phyloP scores from a whole-genome alignment of 345 rosid species.

The Populus davidiana region DNA sequence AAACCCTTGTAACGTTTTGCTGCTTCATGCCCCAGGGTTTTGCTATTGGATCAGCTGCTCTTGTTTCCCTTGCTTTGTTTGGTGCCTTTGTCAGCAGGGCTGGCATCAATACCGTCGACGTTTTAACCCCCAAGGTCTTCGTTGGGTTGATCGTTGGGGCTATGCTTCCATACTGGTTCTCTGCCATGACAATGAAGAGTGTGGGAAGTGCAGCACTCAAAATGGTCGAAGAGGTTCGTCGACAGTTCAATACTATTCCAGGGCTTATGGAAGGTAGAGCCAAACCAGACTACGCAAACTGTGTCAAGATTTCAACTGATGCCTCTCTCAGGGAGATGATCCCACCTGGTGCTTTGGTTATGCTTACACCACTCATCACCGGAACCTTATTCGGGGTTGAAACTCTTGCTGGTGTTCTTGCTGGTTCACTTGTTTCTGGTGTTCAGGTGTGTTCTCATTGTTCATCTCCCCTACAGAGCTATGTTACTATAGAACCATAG shows the following conservation, averaged over 20 bases:
- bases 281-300: constrained; percentile 64
- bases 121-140: constrained; percentile 67
- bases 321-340: constrained; percentile 66
- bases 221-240: constrained; percentile 75
- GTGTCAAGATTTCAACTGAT: constrained; percentile 74
- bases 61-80: constrained; percentile 64
- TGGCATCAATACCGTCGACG: constrained; percentile 53
- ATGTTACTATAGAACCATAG: background rate
- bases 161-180: constrained; percentile 78
- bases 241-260: constrained; percentile 68
- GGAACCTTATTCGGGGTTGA: constrained; percentile 66
- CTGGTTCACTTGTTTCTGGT: constrained; percentile 68
- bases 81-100: constrained; percentile 73
- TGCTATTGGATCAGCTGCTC: constrained; percentile 74
- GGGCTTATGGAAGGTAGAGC: constrained; percentile 64
- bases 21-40: constrained; percentile 43
- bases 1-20: background rate
- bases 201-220: constrained; percentile 70
- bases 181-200: constrained; percentile 77
- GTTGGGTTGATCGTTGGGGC: constrained; percentile 64
- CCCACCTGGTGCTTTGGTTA: constrained; percentile 68
- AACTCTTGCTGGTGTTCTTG: constrained; percentile 69
- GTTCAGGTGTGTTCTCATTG: constrained; percentile 40
- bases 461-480: background rate
- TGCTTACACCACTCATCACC: constrained; percentile 59